phyloP scores from a whole-genome alignment of 2,329 filamentous ascomycete genomes.

The Aspergillus chevalieri region DNA sequence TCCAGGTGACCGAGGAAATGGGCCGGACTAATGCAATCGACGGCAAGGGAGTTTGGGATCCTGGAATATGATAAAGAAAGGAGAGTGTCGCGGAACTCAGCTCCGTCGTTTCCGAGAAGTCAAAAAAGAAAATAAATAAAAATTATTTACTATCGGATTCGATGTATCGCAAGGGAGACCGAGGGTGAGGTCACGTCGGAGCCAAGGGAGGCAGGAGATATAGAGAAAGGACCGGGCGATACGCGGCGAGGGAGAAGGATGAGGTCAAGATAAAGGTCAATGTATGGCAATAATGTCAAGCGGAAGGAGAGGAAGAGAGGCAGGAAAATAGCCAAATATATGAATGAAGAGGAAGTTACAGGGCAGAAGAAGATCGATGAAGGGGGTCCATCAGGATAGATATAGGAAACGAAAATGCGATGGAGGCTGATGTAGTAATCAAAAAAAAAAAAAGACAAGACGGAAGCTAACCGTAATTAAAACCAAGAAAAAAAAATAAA shows the following conservation, averaged over 20 bases:
- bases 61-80: neutral
- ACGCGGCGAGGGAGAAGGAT: conserved; percentile 9
- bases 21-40: conserved; percentile 24
- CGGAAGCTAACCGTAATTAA: neutral
- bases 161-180: conserved; percentile 19
- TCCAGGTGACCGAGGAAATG: conserved; percentile 5
- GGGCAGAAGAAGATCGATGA: conserved; percentile 13
- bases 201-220: conserved; percentile 2
- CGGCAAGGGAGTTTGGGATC: conserved; percentile 22
- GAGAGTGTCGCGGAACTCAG: conserved; percentile 15
- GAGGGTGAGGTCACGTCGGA: conserved; percentile 14
- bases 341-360: conserved; percentile 17
- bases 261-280: conserved; percentile 9
- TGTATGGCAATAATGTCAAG: conserved; percentile 1
- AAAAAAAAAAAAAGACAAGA: conserved; percentile 3
- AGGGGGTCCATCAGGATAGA: conserved; percentile 27
- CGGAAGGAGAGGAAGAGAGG: conserved; percentile 1
- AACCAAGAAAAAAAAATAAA: neutral
- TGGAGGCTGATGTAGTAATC: too few relatives aligned
- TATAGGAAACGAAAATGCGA: conserved; percentile 18
- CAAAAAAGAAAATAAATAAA: conserved; percentile 4
- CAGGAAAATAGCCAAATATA: conserved; percentile 7
- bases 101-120: conserved; percentile 14
- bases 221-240: conserved; percentile 7
- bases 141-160: conserved; percentile 8